phyloP scores from a whole-genome alignment of 345 rosid genomes.

The Cardamine occulta region DNA sequence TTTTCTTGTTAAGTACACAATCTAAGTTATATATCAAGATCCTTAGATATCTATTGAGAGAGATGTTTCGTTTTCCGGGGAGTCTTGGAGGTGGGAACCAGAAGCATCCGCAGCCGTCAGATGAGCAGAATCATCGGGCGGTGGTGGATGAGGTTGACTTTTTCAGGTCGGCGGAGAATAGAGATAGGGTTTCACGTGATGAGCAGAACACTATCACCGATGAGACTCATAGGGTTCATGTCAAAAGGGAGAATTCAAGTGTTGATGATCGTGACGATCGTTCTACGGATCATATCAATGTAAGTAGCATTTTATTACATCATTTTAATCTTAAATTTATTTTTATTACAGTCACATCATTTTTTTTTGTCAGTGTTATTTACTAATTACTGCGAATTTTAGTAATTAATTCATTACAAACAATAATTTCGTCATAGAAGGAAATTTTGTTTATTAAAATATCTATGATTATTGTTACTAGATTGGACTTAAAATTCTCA shows the following conservation, averaged over 20 bases:
- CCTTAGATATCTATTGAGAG: constrained; percentile 1
- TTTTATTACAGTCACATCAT: not conserved
- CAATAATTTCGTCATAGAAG: not conserved
- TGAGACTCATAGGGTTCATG: constrained; percentile 36
- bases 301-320: constrained; percentile 41
- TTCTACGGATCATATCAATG: constrained; percentile 58
- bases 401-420: not conserved
- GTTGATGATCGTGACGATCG: constrained; percentile 41
- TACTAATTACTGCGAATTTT: not conserved
- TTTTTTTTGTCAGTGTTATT: not conserved
- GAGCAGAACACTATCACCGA: constrained; percentile 30
- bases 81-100: constrained; percentile 46
- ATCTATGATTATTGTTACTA: constrained; percentile 25
- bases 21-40: constrained; percentile 19
- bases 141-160: constrained; percentile 77
- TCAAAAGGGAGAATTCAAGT: constrained; percentile 58
- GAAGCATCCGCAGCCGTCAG: constrained; percentile 34
- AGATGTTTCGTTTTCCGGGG: constrained; percentile 63
- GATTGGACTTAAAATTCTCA: constrained; percentile 84
- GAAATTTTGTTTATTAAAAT: not conserved
- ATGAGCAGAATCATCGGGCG: constrained; percentile 44
- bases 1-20: too few species aligned
- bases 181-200: constrained; percentile 35
- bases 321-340: not conserved
- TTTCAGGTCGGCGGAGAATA: constrained; percentile 58